A percentile compares a stretch with the other conserved stretches of the same genome.
Evolutionary conservation across 306 rosid genomes (phyloP).

Genomic region (Gillenia trifoliata): DNA sequence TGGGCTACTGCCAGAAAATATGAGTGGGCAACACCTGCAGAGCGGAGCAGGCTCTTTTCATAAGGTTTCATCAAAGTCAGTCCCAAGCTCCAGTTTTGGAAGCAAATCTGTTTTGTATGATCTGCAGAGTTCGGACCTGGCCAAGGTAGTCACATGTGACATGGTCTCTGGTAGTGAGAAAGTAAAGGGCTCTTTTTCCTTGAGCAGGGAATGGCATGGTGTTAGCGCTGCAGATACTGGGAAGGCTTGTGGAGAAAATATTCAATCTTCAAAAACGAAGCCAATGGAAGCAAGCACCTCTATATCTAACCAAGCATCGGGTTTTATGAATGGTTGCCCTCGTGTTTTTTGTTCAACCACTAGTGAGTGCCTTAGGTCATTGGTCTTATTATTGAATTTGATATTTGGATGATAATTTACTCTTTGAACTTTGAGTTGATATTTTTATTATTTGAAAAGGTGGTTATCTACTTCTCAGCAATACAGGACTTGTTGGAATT

Average conservation of each 20-base stretch:
- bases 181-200: constrained; percentile 11
- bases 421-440: constrained; percentile 5
- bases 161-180: constrained; percentile 23
- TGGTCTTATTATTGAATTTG: neutral
- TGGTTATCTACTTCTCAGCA: constrained; percentile 37
- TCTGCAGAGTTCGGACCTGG: constrained; percentile 24
- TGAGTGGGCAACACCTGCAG: constrained; percentile 9
- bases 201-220: constrained; percentile 18
- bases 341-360: constrained; percentile 30
- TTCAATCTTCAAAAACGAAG: constrained; percentile 11
- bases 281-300: constrained; percentile 12
- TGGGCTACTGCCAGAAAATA: constrained; percentile 21
- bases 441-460: constrained; percentile 17
- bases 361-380: constrained; percentile 24
- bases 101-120: constrained; percentile 25
- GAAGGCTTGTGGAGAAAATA: constrained; percentile 11
- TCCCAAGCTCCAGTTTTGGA: constrained; percentile 16
- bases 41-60: constrained; percentile 13
- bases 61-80: constrained; percentile 15
- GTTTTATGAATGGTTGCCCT: constrained; percentile 32
- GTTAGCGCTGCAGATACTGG: constrained; percentile 13
- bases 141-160: constrained; percentile 13
- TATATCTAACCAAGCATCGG: constrained; percentile 11
- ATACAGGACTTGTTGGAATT: constrained; percentile 51
- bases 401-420: neutral